phyloP scores from a whole-genome alignment of 257 asterid genomes.

The Nicotiana otophora region DNA sequence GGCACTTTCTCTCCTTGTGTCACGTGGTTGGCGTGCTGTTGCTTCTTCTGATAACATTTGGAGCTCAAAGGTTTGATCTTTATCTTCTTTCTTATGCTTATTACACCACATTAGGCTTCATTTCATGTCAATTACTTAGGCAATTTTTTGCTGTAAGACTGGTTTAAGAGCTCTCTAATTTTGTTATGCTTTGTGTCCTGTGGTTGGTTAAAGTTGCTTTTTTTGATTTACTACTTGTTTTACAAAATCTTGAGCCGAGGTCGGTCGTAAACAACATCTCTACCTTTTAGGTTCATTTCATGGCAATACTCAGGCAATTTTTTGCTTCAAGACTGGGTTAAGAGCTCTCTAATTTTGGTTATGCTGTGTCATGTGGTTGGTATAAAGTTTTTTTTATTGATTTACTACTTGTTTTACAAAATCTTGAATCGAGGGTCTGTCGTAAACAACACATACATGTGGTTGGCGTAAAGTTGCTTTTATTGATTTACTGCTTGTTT shows the following conservation, averaged over 20 bases:
- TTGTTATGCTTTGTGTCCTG: not conserved
- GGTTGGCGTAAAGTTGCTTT: not conserved
- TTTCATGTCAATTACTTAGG: not conserved
- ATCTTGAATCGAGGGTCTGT: too few species aligned
- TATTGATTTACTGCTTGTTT: not conserved
- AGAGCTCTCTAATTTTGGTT: too few species aligned
- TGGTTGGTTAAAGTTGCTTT: not conserved
- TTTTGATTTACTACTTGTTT: too few species aligned
- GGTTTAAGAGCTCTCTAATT: not conserved
- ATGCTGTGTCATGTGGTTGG: not conserved
- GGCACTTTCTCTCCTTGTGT: slow-evolving; percentile 55
- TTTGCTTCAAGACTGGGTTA: too few species aligned
- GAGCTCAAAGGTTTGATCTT: slow-evolving; percentile 46
- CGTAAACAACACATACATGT: too few species aligned
- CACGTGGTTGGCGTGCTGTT: slow-evolving; percentile 50
- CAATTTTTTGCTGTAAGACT: not conserved
- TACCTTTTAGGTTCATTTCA: not conserved
- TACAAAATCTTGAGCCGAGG: too few species aligned
- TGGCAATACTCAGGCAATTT: not conserved
- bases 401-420: not conserved
- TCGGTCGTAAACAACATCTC: too few species aligned
- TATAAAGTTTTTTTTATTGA: not conserved
- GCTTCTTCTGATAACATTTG: slow-evolving; percentile 64
- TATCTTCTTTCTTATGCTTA: too few species aligned
- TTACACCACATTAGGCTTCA: not conserved